Evolutionary conservation across 2,329 filamentous ascomycete species (phyloP).

Genomic region (Claviceps digitariae): DNA sequence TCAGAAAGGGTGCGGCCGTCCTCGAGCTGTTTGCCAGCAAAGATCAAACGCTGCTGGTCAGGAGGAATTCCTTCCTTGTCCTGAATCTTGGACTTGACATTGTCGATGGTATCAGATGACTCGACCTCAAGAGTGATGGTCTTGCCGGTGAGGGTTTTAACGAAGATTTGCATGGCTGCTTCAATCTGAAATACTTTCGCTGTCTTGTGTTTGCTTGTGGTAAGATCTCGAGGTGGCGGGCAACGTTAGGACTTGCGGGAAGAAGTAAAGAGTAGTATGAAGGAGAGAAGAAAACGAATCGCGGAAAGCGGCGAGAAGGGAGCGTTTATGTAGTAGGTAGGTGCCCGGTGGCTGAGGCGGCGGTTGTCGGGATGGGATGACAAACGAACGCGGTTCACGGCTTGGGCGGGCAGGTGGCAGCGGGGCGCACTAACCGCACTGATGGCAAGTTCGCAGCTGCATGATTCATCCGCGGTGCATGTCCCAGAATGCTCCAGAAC

Average conservation of each 20-base stretch:
- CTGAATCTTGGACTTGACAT: constrained; percentile 96
- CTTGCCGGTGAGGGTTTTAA: constrained; percentile 51
- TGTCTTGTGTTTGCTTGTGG: neutral
- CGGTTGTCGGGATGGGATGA: constrained; percentile 1
- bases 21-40: constrained; percentile 93
- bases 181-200: constrained; percentile 3
- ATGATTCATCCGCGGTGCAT: neutral
- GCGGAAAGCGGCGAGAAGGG: constrained; percentile 11
- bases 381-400: constrained; percentile 5
- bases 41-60: constrained; percentile 92
- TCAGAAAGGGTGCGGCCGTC: constrained; percentile 55
- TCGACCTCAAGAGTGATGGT: constrained; percentile 54
- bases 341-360: neutral
- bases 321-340: constrained; percentile 18
- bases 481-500: constrained; percentile 27
- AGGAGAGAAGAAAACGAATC: constrained; percentile 4
- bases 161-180: constrained; percentile 13
- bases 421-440: constrained; percentile 17
- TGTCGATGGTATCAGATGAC: constrained; percentile 87
- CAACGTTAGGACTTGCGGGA: constrained; percentile 7
- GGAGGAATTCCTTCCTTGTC: constrained; percentile 88
- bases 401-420: neutral
- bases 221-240: constrained; percentile 5
- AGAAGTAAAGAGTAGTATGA: neutral
- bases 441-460: constrained; percentile 7